phyloP scores from a whole-genome alignment of 176 grass and related monocot species.

The Triticum turgidum region DNA sequence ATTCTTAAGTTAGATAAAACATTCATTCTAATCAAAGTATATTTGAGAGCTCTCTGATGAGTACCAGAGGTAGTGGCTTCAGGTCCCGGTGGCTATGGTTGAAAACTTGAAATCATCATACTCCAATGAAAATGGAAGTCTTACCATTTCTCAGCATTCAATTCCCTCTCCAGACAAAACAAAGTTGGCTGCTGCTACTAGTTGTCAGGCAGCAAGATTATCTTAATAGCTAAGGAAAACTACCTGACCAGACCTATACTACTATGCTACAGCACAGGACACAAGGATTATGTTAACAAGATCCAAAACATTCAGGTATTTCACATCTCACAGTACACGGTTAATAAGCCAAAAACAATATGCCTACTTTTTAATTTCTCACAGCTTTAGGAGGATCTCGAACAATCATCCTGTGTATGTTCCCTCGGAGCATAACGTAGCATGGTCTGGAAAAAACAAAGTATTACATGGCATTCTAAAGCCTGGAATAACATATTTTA shows the following conservation, averaged over 20 bases:
- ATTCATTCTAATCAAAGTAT: neutral
- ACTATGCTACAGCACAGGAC: neutral
- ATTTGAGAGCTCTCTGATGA: neutral
- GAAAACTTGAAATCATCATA: neutral
- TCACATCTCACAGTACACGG: neutral
- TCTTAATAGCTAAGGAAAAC: neutral
- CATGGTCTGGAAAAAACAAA: neutral
- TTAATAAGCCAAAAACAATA: neutral
- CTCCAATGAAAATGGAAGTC: neutral
- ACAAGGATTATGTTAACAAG: neutral
- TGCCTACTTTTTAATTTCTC: neutral
- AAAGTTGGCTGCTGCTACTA: neutral
- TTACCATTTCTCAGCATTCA: neutral
- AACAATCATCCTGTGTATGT: neutral
- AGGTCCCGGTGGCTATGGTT: neutral
- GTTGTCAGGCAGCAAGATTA: neutral
- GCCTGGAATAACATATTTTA: neutral
- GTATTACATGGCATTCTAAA: neutral
- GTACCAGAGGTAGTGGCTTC: too few relatives aligned
- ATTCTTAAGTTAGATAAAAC: neutral
- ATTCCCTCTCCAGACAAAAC: neutral
- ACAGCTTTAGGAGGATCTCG: neutral
- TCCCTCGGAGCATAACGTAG: constrained; percentile 14
- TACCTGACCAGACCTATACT: neutral
- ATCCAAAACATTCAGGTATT: neutral